Base-by-base conservation (phyloP, 2,329 filamentous ascomycete species). In the Aschersonia sp. region DNA sequence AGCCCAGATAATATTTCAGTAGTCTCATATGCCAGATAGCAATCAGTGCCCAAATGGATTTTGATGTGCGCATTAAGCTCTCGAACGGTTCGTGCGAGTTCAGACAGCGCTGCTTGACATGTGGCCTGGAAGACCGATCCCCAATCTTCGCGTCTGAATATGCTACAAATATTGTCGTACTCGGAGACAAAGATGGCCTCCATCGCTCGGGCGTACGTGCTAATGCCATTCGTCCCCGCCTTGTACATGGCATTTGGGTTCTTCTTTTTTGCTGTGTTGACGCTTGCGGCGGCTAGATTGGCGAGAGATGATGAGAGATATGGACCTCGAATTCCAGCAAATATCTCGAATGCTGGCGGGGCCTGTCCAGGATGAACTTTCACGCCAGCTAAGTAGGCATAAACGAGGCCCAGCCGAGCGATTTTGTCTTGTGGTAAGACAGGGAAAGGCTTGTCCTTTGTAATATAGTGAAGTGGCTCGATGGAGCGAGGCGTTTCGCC, bases 1-100 rank as follows among this genome's bases (percentile, higher is more conserved):
- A 95, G 73, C 10, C 76, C 76, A 1, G 87, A 85, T 44, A 97
- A 79, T 50, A 95, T 86, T 57, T 95, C 90, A 32, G 94, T 86
- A 32, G 97, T 86, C 61, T 98, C 92, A 62, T 94, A 98, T 6
- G 88, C 88, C 45, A 98, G 75, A 62, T 87, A 97, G 64, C 90
- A 97, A 62, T 98, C 92, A 0, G 87, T 95, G 54, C 81, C 77
- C 40, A 95, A 69, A 59, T 95, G 89, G 41, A 76, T 70, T 60
- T 89, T 88, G 64, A 97, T 88, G 58, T 95, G 89, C 45, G 78
- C 75, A 62, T 97, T 95, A 32, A 98, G 73, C 58, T 97, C 90
- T 31, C 85, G 79, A 47, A 97, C 66, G 0, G 92, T 95, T 55
- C 87, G 81, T 5, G 84, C 81, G 55, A 97, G 84, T 57, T 95